A percentile compares a stretch with the other conserved stretches of the same genome.
These are phyloP conservation scores for Actinomortierella wolfii DNA, from an alignment of 371 early-diverging fungal genomes.

Conservation along the genomic window DNA sequence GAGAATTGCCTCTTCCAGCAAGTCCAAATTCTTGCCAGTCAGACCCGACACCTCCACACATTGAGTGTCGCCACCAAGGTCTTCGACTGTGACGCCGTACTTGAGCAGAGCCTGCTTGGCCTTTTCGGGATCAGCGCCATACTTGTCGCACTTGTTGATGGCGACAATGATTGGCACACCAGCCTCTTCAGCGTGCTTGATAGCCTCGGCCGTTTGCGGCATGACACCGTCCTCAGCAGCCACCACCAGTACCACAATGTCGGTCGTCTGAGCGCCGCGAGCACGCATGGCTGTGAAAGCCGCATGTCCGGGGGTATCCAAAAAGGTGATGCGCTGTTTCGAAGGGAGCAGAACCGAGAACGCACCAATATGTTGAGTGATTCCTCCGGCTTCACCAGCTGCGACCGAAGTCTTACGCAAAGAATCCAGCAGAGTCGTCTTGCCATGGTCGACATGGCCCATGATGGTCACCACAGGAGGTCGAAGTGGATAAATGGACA, in stretches of 20 bases:
- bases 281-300: constrained; percentile 94
- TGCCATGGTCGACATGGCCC: constrained; percentile 99
- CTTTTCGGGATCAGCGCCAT: constrained; percentile 70
- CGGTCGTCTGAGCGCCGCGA: constrained; percentile 92
- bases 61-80: constrained; percentile 94
- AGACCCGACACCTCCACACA: constrained; percentile 88
- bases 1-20: constrained; percentile 87
- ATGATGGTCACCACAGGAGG: constrained; percentile 97
- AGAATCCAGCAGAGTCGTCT: constrained; percentile 97
- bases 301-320: constrained; percentile 97
- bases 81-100: constrained; percentile 86
- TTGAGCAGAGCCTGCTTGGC: constrained; percentile 81
- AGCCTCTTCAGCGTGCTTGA: constrained; percentile 88
- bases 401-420: constrained; percentile 91
- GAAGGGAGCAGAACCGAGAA: constrained; percentile 82
- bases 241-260: constrained; percentile 94
- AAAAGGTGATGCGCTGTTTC: constrained; percentile 83
- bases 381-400: constrained; percentile 95
- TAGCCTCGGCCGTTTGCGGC: constrained; percentile 97
- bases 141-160: constrained; percentile 96
- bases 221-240: constrained; percentile 98
- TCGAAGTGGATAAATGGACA: constrained; percentile 70
- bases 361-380: constrained; percentile 98
- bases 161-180: constrained; percentile 94
- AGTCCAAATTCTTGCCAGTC: constrained; percentile 85